These are phyloP conservation scores for Candida sanyaensis DNA, from an alignment of 1,139 yeast species.

Conservation along the genomic window DNA sequence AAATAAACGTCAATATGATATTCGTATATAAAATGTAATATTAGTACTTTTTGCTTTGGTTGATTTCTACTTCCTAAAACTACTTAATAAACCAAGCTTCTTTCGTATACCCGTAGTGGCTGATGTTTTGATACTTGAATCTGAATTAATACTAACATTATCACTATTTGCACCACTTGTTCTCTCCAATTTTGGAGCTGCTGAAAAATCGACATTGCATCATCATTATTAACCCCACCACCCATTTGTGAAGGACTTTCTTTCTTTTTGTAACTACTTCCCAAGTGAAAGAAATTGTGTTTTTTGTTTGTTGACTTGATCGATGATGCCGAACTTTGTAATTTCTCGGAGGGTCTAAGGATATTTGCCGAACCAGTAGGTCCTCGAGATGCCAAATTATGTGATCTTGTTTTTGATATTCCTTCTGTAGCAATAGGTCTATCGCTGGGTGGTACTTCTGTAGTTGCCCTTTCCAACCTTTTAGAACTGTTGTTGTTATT, in stretches of 20 bases:
- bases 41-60: background rate
- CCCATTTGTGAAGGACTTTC: background rate
- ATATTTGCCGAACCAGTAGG: conserved; percentile 8
- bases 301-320: conserved; percentile 18
- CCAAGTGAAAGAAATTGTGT: conserved; percentile 28
- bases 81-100: conserved; percentile 3
- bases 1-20: background rate
- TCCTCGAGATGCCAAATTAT: conserved; percentile 14
- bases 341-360: conserved; percentile 15
- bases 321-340: conserved; percentile 13
- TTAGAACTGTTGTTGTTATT: conserved; percentile 21
- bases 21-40: background rate
- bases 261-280: conserved; percentile 18
- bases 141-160: conserved; percentile 21
- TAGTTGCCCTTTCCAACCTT: conserved; percentile 25
- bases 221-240: conserved; percentile 10
- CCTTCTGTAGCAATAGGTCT: conserved; percentile 18
- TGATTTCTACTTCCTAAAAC: background rate
- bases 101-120: background rate
- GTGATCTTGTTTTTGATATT: conserved; percentile 6
- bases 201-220: conserved; percentile 14
- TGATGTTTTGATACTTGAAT: conserved; percentile 14
- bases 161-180: conserved; percentile 18
- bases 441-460: conserved; percentile 23
- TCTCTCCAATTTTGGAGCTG: conserved; percentile 3